Conservation (phyloP, 1,139 yeast genomes). For the Suhomyces panamericanus region DNA sequence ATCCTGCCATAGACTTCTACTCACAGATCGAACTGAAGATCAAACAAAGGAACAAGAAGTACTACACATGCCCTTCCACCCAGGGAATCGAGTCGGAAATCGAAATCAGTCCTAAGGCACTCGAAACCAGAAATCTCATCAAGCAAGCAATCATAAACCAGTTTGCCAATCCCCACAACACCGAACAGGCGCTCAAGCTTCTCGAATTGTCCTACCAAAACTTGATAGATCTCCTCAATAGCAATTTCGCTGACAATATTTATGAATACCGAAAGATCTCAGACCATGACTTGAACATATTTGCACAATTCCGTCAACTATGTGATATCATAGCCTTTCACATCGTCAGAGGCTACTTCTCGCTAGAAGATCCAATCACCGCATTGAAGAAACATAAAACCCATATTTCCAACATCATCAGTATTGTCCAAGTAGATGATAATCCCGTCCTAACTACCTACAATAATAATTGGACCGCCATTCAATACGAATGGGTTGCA, state of each 20-base stretch:
- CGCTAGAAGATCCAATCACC: constrained; percentile 56
- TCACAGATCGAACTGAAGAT: constrained; percentile 32
- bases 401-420: constrained; percentile 52
- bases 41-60: constrained; percentile 39
- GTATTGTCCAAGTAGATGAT: constrained; percentile 13
- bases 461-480: constrained; percentile 41
- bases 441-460: neutral
- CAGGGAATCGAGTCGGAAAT: constrained; percentile 29
- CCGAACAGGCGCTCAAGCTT: constrained; percentile 31
- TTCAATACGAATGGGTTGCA: constrained; percentile 57
- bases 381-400: constrained; percentile 65
- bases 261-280: constrained; percentile 19
- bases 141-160: constrained; percentile 41
- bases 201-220: constrained; percentile 39
- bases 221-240: constrained; percentile 29
- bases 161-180: constrained; percentile 35
- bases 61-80: constrained; percentile 37
- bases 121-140: constrained; percentile 42
- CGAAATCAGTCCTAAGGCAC: constrained; percentile 37
- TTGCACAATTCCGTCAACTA: constrained; percentile 39
- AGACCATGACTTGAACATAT: constrained; percentile 32
- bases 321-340: constrained; percentile 65
- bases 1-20: constrained; percentile 38
- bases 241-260: constrained; percentile 18
- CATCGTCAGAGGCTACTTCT: constrained; percentile 60